Evolutionary conservation across 106 monocot species (phyloP).

Genomic region (Dendrobium chrysotoxum): DNA sequence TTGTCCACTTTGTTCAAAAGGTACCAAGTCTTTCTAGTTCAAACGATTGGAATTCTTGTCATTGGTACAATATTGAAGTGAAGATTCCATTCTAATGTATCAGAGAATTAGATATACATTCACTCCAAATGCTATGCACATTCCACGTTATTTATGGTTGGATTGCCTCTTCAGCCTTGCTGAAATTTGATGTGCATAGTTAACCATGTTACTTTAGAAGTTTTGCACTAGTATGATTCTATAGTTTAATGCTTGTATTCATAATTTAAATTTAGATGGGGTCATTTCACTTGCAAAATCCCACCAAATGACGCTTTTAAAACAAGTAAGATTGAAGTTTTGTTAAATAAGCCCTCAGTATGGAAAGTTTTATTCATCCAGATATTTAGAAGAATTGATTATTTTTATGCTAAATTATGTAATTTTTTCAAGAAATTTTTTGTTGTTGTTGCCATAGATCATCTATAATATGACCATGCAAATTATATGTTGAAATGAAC

Average conservation of each 20-base stretch:
- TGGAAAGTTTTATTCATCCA: background rate
- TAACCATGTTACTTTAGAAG: background rate
- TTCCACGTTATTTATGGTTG: background rate
- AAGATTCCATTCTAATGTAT: constrained; percentile 1
- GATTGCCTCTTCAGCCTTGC: background rate
- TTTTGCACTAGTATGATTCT: background rate
- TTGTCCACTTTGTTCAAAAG: constrained; percentile 35
- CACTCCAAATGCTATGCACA: background rate
- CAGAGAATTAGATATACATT: background rate
- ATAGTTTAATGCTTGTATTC: background rate
- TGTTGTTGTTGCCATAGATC: background rate
- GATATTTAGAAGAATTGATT: background rate
- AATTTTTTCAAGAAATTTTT: background rate
- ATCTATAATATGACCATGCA: background rate
- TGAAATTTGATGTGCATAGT: background rate
- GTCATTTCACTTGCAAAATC: background rate
- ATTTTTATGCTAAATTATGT: background rate
- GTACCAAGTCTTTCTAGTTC: constrained; percentile 12
- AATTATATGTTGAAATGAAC: background rate
- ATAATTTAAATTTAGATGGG: no score
- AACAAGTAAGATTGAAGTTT: background rate
- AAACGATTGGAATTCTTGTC: background rate
- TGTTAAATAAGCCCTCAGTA: background rate
- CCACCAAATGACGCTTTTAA: background rate
- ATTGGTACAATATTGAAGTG: background rate